phyloP scores from a whole-genome alignment of 768 basidiomycete genomes.

The Calocybe gangraenosa region DNA sequence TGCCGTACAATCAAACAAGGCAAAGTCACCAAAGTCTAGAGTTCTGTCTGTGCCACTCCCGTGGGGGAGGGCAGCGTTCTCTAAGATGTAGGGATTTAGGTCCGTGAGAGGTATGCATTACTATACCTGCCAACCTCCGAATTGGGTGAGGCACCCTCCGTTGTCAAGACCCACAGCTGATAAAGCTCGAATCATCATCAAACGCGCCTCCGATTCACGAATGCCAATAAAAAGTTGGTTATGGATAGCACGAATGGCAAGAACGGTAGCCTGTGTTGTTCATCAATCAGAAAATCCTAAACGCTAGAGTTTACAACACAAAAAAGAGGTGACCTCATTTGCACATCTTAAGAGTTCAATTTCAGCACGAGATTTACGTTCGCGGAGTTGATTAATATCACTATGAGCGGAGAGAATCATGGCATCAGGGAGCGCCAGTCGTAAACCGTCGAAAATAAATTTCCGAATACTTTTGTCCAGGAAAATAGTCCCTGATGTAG shows the following conservation, averaged over 20 bases:
- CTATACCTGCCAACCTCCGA: constrained; percentile 55
- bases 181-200: constrained; percentile 56
- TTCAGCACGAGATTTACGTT: constrained; percentile 72
- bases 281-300: constrained; percentile 1
- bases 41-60: constrained; percentile 69
- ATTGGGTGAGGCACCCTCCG: constrained; percentile 63
- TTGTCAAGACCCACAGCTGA: constrained; percentile 52
- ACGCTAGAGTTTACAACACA: neutral
- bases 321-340: constrained; percentile 60
- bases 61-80: constrained; percentile 84
- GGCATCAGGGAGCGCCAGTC: constrained; percentile 33
- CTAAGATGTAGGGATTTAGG: constrained; percentile 30
- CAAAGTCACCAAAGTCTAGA: constrained; percentile 54
- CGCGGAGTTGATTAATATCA: constrained; percentile 57
- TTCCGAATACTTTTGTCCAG: constrained; percentile 58
- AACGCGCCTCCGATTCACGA: constrained; percentile 63
- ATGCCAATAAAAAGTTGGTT: constrained; percentile 65
- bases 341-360: constrained; percentile 69
- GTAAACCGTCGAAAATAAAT: constrained; percentile 64
- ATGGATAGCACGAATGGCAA: constrained; percentile 66
- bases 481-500: constrained; percentile 36
- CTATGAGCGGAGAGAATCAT: constrained; percentile 46
- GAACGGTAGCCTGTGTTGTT: constrained; percentile 59
- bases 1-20: constrained; percentile 73
- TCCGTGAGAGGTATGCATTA: constrained; percentile 4